These are phyloP conservation scores for Haplosporangium sp. DNA, from an alignment of 371 early-diverging fungal genomes.

Conservation along the genomic window DNA sequence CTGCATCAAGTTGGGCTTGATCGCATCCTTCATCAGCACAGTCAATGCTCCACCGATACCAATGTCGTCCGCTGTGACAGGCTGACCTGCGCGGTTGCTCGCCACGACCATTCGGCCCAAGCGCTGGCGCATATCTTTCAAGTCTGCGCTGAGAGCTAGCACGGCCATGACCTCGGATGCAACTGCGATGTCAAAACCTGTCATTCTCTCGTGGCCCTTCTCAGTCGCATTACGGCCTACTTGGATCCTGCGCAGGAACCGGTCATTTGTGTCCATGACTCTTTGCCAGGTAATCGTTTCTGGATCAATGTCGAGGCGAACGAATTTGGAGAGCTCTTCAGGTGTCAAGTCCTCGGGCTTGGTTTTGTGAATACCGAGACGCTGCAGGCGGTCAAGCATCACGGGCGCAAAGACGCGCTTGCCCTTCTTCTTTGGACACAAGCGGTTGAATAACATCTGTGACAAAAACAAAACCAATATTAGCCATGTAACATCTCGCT, in stretches of 20 bases:
- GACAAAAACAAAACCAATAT: neutral
- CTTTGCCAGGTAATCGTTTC: constrained; percentile 95
- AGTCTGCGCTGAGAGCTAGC: constrained; percentile 87
- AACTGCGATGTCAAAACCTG: constrained; percentile 97
- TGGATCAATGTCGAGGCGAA: constrained; percentile 92
- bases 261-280: constrained; percentile 95
- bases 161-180: constrained; percentile 99
- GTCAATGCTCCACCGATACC: constrained; percentile 96
- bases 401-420: constrained; percentile 82
- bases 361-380: constrained; percentile 86
- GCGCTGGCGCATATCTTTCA: constrained; percentile 92
- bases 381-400: constrained; percentile 85
- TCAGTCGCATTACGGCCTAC: constrained; percentile 91
- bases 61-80: constrained; percentile 95
- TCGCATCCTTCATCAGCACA: constrained; percentile 97
- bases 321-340: constrained; percentile 84
- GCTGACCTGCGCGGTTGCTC: constrained; percentile 80
- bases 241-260: constrained; percentile 91
- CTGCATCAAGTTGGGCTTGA: constrained; percentile 98
- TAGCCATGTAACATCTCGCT: too few relatives aligned
- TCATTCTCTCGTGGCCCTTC: constrained; percentile 85
- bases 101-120: constrained; percentile 96
- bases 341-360: constrained; percentile 81
- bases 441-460: constrained; percentile 84
- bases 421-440: constrained; percentile 91